Percentiles rank a stretch among this genome's conserved stretches.
phyloP scores from a whole-genome alignment of 805 yeast species.

The Kodamaea neixiangensis region DNA sequence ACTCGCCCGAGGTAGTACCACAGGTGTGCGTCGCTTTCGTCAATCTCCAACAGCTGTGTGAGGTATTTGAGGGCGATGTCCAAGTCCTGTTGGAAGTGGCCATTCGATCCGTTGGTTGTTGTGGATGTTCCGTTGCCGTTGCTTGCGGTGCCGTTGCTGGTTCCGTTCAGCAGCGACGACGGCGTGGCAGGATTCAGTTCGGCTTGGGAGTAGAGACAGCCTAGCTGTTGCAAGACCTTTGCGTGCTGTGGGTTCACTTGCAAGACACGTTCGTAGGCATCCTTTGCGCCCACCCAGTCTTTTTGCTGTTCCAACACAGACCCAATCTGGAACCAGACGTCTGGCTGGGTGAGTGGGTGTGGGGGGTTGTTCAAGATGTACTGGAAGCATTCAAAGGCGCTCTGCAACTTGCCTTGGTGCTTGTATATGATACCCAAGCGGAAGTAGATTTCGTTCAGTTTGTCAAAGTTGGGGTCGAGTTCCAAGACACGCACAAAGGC shows the following conservation, averaged over 20 bases:
- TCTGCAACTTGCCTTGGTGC: slow-evolving; percentile 84
- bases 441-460: slow-evolving; percentile 94
- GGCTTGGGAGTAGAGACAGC: slow-evolving; percentile 84
- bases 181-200: slow-evolving; percentile 32
- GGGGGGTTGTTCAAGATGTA: slow-evolving; percentile 92
- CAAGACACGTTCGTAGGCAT: slow-evolving; percentile 92
- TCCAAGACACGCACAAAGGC: slow-evolving; percentile 96
- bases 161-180: slow-evolving; percentile 10
- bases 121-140: slow-evolving; percentile 10
- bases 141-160: slow-evolving; percentile 15
- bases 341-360: slow-evolving; percentile 92
- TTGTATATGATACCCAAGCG: slow-evolving; percentile 95
- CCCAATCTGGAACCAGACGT: slow-evolving; percentile 98
- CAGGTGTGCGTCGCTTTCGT: slow-evolving; percentile 88
- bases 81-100: slow-evolving; percentile 69
- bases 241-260: slow-evolving; percentile 92
- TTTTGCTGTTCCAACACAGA: slow-evolving; percentile 92
- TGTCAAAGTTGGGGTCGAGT: slow-evolving; percentile 93
- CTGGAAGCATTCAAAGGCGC: slow-evolving; percentile 92
- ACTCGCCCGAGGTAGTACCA: slow-evolving; percentile 98
- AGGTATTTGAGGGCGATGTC: slow-evolving; percentile 80
- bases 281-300: slow-evolving; percentile 88
- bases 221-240: slow-evolving; percentile 92
- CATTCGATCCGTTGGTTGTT: slow-evolving; percentile 5
- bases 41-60: slow-evolving; percentile 86